Conservation (phyloP, 2,329 filamentous ascomycete species). For the Xylaria polymorpha region DNA sequence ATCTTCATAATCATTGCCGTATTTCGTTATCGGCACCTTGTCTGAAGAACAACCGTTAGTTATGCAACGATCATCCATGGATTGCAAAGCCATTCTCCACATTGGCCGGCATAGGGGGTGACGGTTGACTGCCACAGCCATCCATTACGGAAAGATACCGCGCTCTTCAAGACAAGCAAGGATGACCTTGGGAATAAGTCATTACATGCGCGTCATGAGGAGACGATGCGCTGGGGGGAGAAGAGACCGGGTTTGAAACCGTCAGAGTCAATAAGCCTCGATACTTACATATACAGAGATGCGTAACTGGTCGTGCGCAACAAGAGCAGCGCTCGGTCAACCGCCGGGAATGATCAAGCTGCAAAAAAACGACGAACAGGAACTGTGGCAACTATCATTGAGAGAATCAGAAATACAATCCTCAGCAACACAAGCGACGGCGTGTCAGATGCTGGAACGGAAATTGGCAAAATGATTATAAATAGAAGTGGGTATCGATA, state of each 20-base stretch:
- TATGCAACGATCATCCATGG: constrained; percentile 46
- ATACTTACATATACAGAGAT: constrained; percentile 27
- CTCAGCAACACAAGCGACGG: constrained; percentile 26
- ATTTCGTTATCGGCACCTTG: constrained; percentile 27
- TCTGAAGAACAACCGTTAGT: constrained; percentile 35
- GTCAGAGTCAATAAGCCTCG: neutral
- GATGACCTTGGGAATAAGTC: constrained; percentile 33
- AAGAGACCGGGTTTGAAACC: neutral
- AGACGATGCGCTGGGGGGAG: constrained; percentile 1
- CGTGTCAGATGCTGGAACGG: constrained; percentile 21
- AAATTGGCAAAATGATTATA: constrained; percentile 45
- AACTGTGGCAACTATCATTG: constrained; percentile 18
- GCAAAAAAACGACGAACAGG: constrained; percentile 11
- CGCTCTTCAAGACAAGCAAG: constrained; percentile 34
- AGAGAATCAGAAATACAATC: constrained; percentile 33
- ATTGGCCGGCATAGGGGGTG: constrained; percentile 41
- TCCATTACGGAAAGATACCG: constrained; percentile 19
- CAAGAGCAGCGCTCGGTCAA: constrained; percentile 11
- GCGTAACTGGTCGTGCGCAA: constrained; percentile 11
- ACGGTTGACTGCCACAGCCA: constrained; percentile 43
- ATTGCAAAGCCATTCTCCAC: constrained; percentile 43
- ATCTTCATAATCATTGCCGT: constrained; percentile 58
- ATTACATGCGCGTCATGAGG: constrained; percentile 17
- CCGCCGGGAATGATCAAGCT: constrained; percentile 17
- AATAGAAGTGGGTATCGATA: constrained; percentile 49